These are phyloP conservation scores for Theobroma cacao DNA, from an alignment of 345 rosid genomes.

Conservation along the genomic window DNA sequence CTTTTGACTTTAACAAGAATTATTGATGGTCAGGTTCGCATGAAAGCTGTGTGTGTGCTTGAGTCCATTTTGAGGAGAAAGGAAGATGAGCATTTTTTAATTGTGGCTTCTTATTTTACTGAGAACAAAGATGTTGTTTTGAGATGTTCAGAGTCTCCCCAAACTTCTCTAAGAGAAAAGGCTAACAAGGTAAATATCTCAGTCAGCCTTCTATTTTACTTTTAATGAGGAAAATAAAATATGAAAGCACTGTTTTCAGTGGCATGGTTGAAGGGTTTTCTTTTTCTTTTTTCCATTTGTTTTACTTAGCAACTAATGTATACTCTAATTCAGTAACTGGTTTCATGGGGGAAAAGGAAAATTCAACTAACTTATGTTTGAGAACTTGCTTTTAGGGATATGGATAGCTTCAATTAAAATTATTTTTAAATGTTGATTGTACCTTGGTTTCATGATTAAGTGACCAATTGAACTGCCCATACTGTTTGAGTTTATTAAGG, in stretches of 20 bases:
- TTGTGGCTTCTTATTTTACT: conserved; percentile 64
- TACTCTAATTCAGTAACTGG: not conserved
- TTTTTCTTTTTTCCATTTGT: too few relatives aligned
- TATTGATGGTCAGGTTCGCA: conserved; percentile 60
- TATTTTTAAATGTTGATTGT: not conserved
- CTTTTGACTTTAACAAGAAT: not conserved
- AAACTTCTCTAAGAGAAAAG: conserved; percentile 84
- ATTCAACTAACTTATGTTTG: not conserved
- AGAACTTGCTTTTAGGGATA: conserved; percentile 5
- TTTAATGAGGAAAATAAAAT: conserved; percentile 1
- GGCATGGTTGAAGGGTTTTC: not conserved
- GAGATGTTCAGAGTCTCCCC: conserved; percentile 83
- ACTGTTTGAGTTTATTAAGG: not conserved
- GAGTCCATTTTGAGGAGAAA: conserved; percentile 83
- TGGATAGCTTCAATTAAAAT: not conserved
- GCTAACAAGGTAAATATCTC: conserved; percentile 60
- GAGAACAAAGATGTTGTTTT: conserved; percentile 66
- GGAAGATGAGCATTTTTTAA: conserved; percentile 63
- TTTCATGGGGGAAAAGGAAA: not conserved
- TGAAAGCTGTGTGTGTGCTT: conserved; percentile 92
- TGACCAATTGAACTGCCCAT: not conserved
- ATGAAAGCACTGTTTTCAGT: not conserved
- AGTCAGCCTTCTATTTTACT: not conserved
- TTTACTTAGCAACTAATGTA: not conserved
- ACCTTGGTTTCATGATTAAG: not conserved